These are phyloP conservation scores for Setaria italica DNA, from an alignment of 202 grass and related monocot genomes.

Conservation along the genomic window DNA sequence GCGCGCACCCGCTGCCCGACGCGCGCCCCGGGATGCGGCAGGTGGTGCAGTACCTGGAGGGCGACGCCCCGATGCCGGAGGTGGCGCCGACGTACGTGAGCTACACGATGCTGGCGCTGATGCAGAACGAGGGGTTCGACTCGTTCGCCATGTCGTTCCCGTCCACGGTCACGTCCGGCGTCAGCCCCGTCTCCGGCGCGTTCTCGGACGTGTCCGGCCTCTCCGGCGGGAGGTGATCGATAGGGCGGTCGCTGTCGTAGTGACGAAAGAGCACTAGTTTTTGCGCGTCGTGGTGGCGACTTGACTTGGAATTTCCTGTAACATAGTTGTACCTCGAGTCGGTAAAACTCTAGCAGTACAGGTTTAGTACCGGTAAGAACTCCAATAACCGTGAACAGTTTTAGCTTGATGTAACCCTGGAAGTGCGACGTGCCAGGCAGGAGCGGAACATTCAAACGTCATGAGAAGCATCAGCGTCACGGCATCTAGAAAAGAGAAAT, in stretches of 20 bases:
- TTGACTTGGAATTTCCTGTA: background rate
- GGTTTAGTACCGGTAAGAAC: background rate
- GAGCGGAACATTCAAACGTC: background rate
- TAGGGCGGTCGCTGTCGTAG: background rate
- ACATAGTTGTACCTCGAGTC: background rate
- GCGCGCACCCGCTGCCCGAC: constrained; percentile 59
- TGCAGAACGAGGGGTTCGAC: constrained; percentile 70
- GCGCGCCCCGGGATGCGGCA: constrained; percentile 54
- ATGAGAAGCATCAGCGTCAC: background rate
- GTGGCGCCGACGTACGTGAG: constrained; percentile 47
- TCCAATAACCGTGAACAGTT: background rate
- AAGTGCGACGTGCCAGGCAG: background rate
- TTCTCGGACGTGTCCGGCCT: constrained; percentile 46
- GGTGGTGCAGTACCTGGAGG: constrained; percentile 60
- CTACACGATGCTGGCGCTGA: constrained; percentile 52
- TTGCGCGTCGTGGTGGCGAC: too few relatives aligned
- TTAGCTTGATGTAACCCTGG: background rate
- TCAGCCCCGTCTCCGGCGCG: constrained; percentile 47
- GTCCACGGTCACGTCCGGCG: constrained; percentile 40
- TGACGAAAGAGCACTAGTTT: background rate
- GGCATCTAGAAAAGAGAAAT: background rate
- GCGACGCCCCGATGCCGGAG: constrained; percentile 52
- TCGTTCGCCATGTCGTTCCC: constrained; percentile 59
- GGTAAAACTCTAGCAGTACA: background rate
- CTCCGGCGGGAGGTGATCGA: constrained; percentile 48